Base-by-base conservation (phyloP, 176 grass and related monocot species). In the Oryza nivara region DNA sequence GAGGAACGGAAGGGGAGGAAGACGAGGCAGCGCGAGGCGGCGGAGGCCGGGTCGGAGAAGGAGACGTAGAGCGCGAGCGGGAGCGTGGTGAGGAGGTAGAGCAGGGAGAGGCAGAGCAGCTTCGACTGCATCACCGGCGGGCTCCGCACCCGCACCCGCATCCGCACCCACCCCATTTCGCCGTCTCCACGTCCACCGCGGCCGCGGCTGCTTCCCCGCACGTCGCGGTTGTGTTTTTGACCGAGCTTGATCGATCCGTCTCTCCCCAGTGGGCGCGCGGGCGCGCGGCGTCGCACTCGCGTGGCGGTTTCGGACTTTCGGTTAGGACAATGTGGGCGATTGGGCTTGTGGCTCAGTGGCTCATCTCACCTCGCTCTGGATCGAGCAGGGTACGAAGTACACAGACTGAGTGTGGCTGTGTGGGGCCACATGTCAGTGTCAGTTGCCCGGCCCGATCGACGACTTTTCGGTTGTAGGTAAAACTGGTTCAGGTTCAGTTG, bases 21-120 rank as follows among this genome's bases (percentile, higher is more conserved):
- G 14, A 10, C 68, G 78, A 88, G 75, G 54, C 70, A 74, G 56
- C 10, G 81, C 38, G 75, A 81, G 73, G 89, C 46, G 4, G 63
- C 46, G 6, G 63, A 46, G 67, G 23, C 61, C 43, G 92, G 65
- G 64, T 83, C 73, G 79, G 91, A 94, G 96, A 95, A 75, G 86
- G 93, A 92, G 89, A 98, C 83, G 89, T 98, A 98, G 89, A 98
- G 75, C 35, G 91, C 86, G 73, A 93, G 83, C 66, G 96, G 96
- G 45, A 98, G 93, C 23, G 96, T 94, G 80, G 96, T 92, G 88
- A 93, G 78, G 87, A 98, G 96, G 91, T 95, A 95, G 77, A 98
- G 86, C 9, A 98, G 78, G 41, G 96, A 98, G 35, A 95, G 67
- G 89, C 93, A 95, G 89, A 98, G 93, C 75, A 90, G 71, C 85